Evolutionary conservation across 1,139 yeast species (phyloP).

Genomic region (Debaryomyces subglobosus): DNA sequence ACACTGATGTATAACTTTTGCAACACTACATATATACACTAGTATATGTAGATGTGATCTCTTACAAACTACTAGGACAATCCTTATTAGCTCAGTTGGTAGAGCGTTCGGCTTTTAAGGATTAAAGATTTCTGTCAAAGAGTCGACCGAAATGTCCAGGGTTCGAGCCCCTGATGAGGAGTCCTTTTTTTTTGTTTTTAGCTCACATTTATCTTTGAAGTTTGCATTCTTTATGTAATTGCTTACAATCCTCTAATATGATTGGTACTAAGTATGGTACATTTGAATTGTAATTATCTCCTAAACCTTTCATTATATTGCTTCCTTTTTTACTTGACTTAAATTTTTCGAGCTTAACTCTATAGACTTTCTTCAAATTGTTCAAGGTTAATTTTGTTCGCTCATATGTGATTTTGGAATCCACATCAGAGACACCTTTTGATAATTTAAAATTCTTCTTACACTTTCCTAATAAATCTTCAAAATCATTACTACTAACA

Average conservation of each 20-base stretch:
- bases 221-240: not conserved
- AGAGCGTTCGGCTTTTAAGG: too few relatives aligned
- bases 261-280: not conserved
- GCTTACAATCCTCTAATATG: not conserved
- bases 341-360: not conserved
- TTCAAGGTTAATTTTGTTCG: not conserved
- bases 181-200: too few relatives aligned
- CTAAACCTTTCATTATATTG: not conserved
- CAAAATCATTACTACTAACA: not conserved
- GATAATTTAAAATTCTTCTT: not conserved
- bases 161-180: too few relatives aligned
- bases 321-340: not conserved
- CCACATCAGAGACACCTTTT: not conserved
- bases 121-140: too few relatives aligned
- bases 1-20: too few relatives aligned
- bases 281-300: conserved; percentile 1
- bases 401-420: conserved; percentile 2
- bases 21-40: too few relatives aligned
- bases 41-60: too few relatives aligned
- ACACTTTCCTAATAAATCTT: not conserved
- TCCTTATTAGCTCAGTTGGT: too few relatives aligned
- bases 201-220: not conserved
- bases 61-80: too few relatives aligned
- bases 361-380: not conserved
- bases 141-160: too few relatives aligned